phyloP scores from a whole-genome alignment of 768 basidiomycete species.

The Amanita rimosa region DNA sequence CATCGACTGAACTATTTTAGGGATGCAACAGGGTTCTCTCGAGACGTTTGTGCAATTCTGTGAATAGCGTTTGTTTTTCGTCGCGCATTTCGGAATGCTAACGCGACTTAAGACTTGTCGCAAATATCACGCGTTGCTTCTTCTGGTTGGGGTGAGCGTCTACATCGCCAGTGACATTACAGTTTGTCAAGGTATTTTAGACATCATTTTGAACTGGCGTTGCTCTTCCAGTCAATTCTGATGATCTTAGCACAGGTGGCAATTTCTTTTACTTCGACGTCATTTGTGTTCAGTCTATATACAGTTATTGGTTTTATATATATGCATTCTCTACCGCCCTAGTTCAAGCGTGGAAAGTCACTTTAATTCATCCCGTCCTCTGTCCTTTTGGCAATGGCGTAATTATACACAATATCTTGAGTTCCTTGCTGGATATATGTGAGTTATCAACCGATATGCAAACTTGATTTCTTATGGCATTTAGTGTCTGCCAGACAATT shows the following conservation, averaged over 20 bases:
- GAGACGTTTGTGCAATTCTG: conserved; percentile 81
- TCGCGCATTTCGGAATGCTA: background rate
- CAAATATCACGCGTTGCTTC: conserved; percentile 84
- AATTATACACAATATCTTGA: conserved; percentile 72
- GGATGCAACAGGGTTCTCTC: conserved; percentile 78
- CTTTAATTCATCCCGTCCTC: conserved; percentile 49
- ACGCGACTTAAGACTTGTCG: conserved; percentile 44
- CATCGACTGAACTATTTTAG: conserved; percentile 24
- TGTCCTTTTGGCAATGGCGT: conserved; percentile 82
- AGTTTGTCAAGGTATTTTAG: conserved; percentile 15
- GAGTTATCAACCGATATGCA: conserved; percentile 10
- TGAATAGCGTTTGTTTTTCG: conserved; percentile 19
- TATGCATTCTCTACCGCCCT: conserved; percentile 68
- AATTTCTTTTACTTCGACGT: background rate
- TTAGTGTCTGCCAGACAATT: conserved; percentile 57
- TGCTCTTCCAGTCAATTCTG: conserved; percentile 72
- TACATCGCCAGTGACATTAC: background rate
- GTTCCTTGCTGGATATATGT: conserved; percentile 75
- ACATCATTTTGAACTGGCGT: conserved; percentile 60
- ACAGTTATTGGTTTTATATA: conserved; percentile 70
- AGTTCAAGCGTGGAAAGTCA: conserved; percentile 45
- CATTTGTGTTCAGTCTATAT: conserved; percentile 8
- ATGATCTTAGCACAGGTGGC: conserved; percentile 79
- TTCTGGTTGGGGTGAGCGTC: conserved; percentile 67
- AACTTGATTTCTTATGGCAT: background rate